Evolutionary conservation across 352 stramenopile genomes (phyloP).

Genomic region (Phytophthora sp.): DNA sequence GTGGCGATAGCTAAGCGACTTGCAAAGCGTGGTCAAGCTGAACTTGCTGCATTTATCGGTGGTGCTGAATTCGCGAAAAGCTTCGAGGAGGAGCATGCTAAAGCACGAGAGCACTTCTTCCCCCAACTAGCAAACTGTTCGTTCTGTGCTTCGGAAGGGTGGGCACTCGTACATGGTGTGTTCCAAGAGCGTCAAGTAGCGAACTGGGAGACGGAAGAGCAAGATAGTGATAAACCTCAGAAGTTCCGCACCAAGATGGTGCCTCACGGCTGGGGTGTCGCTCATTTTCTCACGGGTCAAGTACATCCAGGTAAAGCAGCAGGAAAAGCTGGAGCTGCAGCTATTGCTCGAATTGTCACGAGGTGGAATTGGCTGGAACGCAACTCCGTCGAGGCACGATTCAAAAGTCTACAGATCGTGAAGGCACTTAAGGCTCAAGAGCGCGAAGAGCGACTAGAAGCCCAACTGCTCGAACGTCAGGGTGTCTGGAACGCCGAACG

Average conservation of each 20-base stretch:
- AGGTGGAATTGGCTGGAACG: slow-evolving; percentile 66
- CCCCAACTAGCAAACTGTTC: slow-evolving; percentile 54
- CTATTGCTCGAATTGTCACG: slow-evolving; percentile 14
- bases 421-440: slow-evolving; percentile 76
- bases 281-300: slow-evolving; percentile 67
- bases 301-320: slow-evolving; percentile 17
- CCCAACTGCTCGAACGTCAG: slow-evolving; percentile 69
- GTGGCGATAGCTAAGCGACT: slow-evolving; percentile 56
- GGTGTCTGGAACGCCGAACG: slow-evolving; percentile 68
- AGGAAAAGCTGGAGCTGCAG: background rate
- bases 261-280: slow-evolving; percentile 80
- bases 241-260: slow-evolving; percentile 39
- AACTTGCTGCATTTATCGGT: slow-evolving; percentile 64
- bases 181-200: slow-evolving; percentile 57
- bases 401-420: slow-evolving; percentile 72
- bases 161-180: slow-evolving; percentile 79
- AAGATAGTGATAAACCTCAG: slow-evolving; percentile 2
- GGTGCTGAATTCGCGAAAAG: slow-evolving; percentile 70
- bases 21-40: slow-evolving; percentile 52
- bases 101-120: slow-evolving; percentile 58
- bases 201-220: slow-evolving; percentile 17
- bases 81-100: slow-evolving; percentile 72
- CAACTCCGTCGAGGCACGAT: slow-evolving; percentile 75
- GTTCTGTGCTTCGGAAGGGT: slow-evolving; percentile 76
- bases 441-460: slow-evolving; percentile 61